A percentile compares a stretch with the other conserved stretches of the same genome.
These are phyloP conservation scores for Aspergillus fumigatus DNA, from an alignment of 2,329 filamentous ascomycete genomes.

Conservation along the genomic window DNA sequence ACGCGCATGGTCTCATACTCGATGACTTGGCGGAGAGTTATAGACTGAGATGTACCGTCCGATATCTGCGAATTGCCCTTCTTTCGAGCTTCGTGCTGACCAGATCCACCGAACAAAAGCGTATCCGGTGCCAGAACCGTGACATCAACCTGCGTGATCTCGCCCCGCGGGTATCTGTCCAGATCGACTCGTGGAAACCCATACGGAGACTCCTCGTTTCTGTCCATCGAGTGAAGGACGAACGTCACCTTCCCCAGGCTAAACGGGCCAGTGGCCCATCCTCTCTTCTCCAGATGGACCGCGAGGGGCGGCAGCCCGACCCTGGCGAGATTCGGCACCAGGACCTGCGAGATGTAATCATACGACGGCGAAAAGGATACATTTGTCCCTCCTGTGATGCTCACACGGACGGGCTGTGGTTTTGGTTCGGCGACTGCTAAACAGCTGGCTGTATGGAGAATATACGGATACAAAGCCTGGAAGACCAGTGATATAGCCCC, in stretches of 20 bases:
- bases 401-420: conserved; percentile 31
- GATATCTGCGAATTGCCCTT: background rate
- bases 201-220: background rate
- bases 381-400: conserved; percentile 56
- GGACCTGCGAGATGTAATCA: conserved; percentile 54
- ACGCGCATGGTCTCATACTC: conserved; percentile 15
- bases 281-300: conserved; percentile 43
- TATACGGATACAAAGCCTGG: conserved; percentile 56
- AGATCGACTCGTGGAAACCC: conserved; percentile 32
- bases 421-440: conserved; percentile 4
- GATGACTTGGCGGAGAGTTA: conserved; percentile 21
- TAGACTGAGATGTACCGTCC: background rate
- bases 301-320: conserved; percentile 49
- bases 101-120: background rate
- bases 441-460: conserved; percentile 43
- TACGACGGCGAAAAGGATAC: conserved; percentile 51
- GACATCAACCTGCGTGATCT: conserved; percentile 33
- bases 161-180: conserved; percentile 22
- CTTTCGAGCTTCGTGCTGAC: background rate
- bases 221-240: conserved; percentile 40
- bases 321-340: conserved; percentile 49
- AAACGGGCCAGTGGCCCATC: conserved; percentile 49
- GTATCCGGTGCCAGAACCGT: conserved; percentile 37
- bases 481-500: conserved; percentile 54
- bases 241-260: conserved; percentile 49